Evolutionary conservation across 148 eudicot species (phyloP).

Genomic region (Tetragonia tetragonoides): DNA sequence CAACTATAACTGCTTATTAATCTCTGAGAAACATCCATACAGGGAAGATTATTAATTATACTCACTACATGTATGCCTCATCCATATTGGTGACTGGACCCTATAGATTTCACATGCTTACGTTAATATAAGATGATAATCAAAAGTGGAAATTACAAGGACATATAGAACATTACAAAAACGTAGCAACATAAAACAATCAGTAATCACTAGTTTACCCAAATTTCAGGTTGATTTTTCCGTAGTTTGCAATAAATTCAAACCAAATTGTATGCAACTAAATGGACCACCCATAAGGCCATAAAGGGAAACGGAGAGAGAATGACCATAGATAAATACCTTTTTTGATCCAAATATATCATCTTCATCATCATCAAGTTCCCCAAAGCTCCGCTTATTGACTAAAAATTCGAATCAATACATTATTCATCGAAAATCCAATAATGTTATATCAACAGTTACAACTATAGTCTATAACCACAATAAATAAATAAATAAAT

Average conservation of each 20-base stretch:
- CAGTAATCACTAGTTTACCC: no score
- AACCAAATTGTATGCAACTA: background rate
- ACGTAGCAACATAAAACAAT: no score
- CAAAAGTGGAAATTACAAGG: background rate
- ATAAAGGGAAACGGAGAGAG: background rate
- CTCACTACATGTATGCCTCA: background rate
- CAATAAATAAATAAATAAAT: background rate
- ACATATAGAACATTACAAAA: background rate
- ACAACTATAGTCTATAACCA: background rate
- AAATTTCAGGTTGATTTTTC: background rate
- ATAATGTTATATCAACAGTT: background rate
- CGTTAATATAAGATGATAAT: background rate
- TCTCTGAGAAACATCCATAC: background rate
- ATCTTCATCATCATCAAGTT: conserved; percentile 93
- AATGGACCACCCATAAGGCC: background rate
- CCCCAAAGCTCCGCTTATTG: conserved; percentile 78
- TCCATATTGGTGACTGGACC: background rate
- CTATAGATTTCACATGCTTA: background rate
- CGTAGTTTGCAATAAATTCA: background rate
- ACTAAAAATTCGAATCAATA: conserved; percentile 37
- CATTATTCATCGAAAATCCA: conserved; percentile 2
- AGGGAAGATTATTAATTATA: background rate
- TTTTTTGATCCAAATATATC: conserved; percentile 80
- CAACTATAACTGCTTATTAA: background rate
- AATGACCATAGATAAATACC: conserved; percentile 33